Evolutionary conservation across 805 yeast genomes (phyloP), one percentile per base, ranked within the genome.

Genomic region (Cyberlindnera petersonii): DNA sequence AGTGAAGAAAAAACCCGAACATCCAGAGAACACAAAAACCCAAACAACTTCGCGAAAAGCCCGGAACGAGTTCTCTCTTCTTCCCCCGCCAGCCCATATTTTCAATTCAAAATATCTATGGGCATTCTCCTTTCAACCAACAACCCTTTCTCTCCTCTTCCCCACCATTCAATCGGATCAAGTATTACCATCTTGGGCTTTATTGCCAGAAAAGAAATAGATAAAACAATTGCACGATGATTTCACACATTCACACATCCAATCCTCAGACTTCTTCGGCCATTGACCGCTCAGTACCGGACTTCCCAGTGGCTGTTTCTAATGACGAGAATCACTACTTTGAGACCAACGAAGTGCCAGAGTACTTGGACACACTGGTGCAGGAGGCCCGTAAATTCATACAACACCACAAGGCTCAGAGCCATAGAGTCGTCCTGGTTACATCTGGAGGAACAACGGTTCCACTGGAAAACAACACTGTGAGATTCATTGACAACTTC

Each of bases 361-460:
- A 67, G 3, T 87, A 91, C 56, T 68, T 93, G 22, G 72, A 73
- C 3, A 79, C 78, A 34, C 64, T 91, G 20, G 71, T 76, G 30
- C 47, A 53, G 6, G 77, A 79, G 44, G 78, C 85, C 8, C 58
- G 64, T 9, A 71, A 71, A 2, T 91, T 91, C 58, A 72, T 89
- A 31, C 60, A 71, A 17, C 63, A 52, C 42, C 95, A 87, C 53
- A 47, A 59, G 11, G 41, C 49, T 2, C 49, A 58, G 26, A 55
- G 70, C 4, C 63, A 66, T 37, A 75, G 71, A 33, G 74, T 91
- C 11, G 98, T 79, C 0, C 65, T 91, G 31, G 95, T 91, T 4
- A 93, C 98, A 0, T 79, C 91, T 8, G 99, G 99, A 18, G 99
- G 99, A 17, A 93, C 98, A 1, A 91, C 97, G 0, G 99, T 93